A percentile compares a stretch with the other conserved stretches of the same genome.
Conservation (phyloP, 139 green algal species). For the Zygnema cylindricum region DNA sequence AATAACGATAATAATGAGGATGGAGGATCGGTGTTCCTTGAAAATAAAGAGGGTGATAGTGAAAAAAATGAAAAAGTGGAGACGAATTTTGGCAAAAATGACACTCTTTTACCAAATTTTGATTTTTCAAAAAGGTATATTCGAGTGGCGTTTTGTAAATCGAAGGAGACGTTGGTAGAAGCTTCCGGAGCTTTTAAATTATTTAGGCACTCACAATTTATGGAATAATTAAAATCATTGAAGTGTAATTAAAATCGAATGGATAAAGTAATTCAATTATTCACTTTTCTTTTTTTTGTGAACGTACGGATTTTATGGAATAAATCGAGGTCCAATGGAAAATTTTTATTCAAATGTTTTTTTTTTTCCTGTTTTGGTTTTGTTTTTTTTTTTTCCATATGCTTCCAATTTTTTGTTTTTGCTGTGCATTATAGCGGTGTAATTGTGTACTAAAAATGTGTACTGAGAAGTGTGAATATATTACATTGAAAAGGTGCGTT, state of each 20-base stretch:
- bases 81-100: neutral
- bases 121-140: slow-evolving; percentile 17
- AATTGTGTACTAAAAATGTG: neutral
- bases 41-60: neutral
- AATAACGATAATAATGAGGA: neutral
- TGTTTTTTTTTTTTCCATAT: neutral
- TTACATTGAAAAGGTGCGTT: neutral
- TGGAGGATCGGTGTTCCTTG: neutral
- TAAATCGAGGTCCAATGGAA: no score
- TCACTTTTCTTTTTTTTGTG: neutral
- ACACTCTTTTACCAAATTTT: neutral
- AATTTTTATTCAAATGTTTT: neutral
- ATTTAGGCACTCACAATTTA: neutral
- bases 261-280: neutral
- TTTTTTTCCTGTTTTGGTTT: neutral
- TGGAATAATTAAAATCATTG: neutral
- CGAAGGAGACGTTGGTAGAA: slow-evolving; percentile 31
- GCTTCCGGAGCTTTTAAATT: neutral
- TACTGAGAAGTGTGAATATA: neutral
- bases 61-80: neutral
- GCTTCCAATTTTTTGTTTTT: neutral
- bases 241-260: neutral
- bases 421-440: neutral
- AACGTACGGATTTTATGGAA: neutral
- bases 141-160: slow-evolving; percentile 47